phyloP scores from a whole-genome alignment of 129 eudicot species.

The Solidago caesia region DNA sequence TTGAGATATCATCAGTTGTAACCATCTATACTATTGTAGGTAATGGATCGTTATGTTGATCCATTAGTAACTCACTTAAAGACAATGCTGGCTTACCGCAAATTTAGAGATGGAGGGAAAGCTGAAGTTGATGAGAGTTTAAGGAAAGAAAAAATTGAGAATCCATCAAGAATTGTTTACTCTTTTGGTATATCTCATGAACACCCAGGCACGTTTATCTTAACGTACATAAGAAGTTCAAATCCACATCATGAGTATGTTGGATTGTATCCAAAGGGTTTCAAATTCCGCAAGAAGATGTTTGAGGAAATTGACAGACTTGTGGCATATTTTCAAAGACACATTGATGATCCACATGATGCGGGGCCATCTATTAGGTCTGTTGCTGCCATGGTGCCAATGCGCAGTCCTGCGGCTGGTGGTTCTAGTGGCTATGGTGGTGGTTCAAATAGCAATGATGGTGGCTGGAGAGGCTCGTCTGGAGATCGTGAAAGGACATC shows the following conservation, averaged over 20 bases:
- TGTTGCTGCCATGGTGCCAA: conserved; percentile 94
- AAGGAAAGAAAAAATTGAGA: conserved; percentile 66
- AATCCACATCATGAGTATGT: conserved; percentile 96
- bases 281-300: conserved; percentile 86
- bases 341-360: conserved; percentile 79
- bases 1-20: background rate
- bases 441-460: conserved; percentile 46
- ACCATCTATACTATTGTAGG: conserved; percentile 44
- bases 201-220: conserved; percentile 87
- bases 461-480: conserved; percentile 61
- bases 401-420: conserved; percentile 73
- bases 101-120: conserved; percentile 77
- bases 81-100: conserved; percentile 76
- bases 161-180: conserved; percentile 86
- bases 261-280: conserved; percentile 90
- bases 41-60: conserved; percentile 92
- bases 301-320: conserved; percentile 86
- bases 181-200: conserved; percentile 95
- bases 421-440: conserved; percentile 77
- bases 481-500: conserved; percentile 51
- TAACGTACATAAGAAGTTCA: conserved; percentile 82
- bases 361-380: conserved; percentile 72
- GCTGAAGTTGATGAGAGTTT: conserved; percentile 91
- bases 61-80: conserved; percentile 84
- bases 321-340: conserved; percentile 80